Evolutionary conservation across 75 land plant genomes (phyloP).

Genomic region (Selaginella tamariscina): DNA sequence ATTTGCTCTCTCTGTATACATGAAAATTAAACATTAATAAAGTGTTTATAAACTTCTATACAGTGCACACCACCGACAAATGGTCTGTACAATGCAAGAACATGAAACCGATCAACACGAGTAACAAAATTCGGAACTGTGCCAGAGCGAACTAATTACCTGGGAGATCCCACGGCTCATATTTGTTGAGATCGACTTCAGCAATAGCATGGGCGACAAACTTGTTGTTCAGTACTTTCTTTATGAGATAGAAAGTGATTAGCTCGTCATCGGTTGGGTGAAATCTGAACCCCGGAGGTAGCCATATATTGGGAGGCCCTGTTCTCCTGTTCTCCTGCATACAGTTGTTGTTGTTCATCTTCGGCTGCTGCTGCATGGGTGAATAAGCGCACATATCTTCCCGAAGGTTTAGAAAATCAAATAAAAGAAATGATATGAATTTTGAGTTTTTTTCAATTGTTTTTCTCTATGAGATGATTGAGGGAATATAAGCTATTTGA

Average conservation of each 20-base stretch:
- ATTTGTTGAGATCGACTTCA: conserved; percentile 91
- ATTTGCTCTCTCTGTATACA: conserved; percentile 51
- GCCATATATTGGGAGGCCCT: not conserved
- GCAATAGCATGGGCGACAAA: conserved; percentile 65
- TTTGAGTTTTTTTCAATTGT: not conserved
- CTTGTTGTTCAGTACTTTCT: conserved; percentile 57
- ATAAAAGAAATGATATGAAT: not conserved
- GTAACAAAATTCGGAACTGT: not conserved
- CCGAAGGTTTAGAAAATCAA: not conserved
- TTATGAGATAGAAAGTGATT: conserved; percentile 68
- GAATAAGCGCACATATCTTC: not conserved
- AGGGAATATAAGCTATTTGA: too few relatives aligned
- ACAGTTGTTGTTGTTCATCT: too few relatives aligned
- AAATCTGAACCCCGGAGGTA: not conserved
- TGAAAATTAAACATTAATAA: not conserved
- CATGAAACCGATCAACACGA: not conserved
- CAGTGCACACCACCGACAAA: not conserved
- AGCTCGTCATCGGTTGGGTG: conserved; percentile 45
- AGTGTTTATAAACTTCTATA: not conserved
- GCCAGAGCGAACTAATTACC: too few relatives aligned
- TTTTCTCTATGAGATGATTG: not conserved
- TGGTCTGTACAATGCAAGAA: not conserved
- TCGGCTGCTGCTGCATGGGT: not conserved
- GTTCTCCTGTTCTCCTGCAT: not conserved
- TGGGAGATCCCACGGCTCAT: conserved; percentile 90